Evolutionary conservation across 352 stramenopile genomes (phyloP).

Genomic region (Thraustochytrium striatum): DNA sequence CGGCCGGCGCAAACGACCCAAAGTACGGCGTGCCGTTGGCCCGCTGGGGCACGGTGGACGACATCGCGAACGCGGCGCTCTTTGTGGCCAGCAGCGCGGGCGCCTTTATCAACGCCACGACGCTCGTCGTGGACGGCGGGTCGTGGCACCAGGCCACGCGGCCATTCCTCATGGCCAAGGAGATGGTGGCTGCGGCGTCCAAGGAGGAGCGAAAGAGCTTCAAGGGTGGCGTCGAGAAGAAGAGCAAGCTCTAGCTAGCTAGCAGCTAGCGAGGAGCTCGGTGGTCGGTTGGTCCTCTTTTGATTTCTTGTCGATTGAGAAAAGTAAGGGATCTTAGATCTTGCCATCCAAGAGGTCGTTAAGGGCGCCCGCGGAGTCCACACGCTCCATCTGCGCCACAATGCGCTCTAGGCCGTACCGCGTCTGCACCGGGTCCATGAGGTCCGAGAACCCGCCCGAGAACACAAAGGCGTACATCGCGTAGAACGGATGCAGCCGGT

Average conservation of each 20-base stretch:
- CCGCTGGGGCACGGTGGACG: constrained; percentile 35
- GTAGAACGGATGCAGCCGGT: not conserved
- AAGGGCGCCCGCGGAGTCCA: not conserved
- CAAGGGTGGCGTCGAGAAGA: constrained; percentile 42
- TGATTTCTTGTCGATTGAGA: too few relatives aligned
- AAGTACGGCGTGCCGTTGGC: constrained; percentile 1
- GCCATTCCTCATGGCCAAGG: constrained; percentile 14
- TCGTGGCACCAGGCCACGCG: constrained; percentile 12
- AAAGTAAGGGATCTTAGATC: too few relatives aligned
- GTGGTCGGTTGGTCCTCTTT: too few relatives aligned
- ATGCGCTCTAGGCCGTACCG: not conserved
- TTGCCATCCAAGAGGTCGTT: not conserved
- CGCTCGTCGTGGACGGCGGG: constrained; percentile 45
- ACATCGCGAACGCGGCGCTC: constrained; percentile 42
- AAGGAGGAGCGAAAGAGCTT: constrained; percentile 22
- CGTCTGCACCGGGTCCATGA: not conserved
- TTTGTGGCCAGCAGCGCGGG: constrained; percentile 29
- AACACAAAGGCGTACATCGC: not conserved
- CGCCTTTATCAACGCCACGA: constrained; percentile 45
- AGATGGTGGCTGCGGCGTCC: not conserved
- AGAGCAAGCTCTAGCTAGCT: too few relatives aligned
- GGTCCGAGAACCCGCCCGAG: not conserved
- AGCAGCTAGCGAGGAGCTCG: too few relatives aligned
- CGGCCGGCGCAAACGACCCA: not conserved
- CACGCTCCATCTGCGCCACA: not conserved